Evolutionary conservation across 2,329 filamentous ascomycete genomes (phyloP), one percentile per base, ranked within the genome.

Genomic region (Fusarium chlamydosporum): DNA sequence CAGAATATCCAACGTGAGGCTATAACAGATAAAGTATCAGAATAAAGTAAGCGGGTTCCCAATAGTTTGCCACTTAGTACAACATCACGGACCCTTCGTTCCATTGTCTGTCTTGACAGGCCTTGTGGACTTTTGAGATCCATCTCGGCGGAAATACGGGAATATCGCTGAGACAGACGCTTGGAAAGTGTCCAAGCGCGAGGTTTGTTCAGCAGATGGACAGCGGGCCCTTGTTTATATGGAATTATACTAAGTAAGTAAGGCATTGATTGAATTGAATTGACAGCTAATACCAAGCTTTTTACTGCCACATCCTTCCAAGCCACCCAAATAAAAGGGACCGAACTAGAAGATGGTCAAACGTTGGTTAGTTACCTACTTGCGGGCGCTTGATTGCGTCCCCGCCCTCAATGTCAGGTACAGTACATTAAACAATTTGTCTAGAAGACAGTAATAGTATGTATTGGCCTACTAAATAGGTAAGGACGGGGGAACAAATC

Each of bases 241-340:
- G 12, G 16, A 18, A 50, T 7, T 11, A 20, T 6, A n/a, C n/a
- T n/a, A n/a, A n/a, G n/a, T n/a, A n/a, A 29, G 13, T 16, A 50
- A 50, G 31, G 23, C 33, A 37, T 37, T 27, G 33, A 26, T 50
- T 50, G 46, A 20, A 43, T 31, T 29, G 26, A 29, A 18, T n/a
- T 50, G 47, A 38, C 47, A 29, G 34, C 23, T 37, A 33, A 40
- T 50, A 27, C 47, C 47, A 50, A 50, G 47, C 34, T 18, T 50
- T 27, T 27, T 27, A 12, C 33, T 40, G 34, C 42, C 26, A 26
- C n/a, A 16, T 18, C 15, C 34, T 37, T 15, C 33, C 33, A 16
- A 16, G 33, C 23, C 4, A 23, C 23, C 23, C 5, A 23, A 29
- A 29, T 29, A 29, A 9, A 11, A 11, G 29, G 10, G 29, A 29